Base-by-base conservation (phyloP, 139 green algal genomes). In the Asterochloris erici region DNA sequence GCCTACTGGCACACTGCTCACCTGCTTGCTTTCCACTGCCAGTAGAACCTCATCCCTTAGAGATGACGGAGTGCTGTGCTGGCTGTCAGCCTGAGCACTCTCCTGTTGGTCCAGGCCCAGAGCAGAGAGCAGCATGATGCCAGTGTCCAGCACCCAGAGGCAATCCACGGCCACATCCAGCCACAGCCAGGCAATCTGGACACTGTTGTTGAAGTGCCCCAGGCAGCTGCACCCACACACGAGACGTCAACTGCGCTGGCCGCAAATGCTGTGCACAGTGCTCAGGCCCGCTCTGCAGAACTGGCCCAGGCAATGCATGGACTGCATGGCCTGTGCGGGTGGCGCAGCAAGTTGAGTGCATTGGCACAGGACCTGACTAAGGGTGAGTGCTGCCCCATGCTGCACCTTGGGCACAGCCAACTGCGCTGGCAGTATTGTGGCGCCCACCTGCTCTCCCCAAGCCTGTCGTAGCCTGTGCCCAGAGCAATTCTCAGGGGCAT, bases 81-180 rank as follows among this genome's bases (percentile, higher is more conserved):
- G 76, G 76, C 76, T n/a, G 60, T 21, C 11, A 80, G 60, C 21
- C 24, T 62, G 23, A 70, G 68, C 13, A 62, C 76, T 13, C 28
- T 77, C 68, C 38, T 77, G 68, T 77, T 60, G 54, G 79, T 83
- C 64, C 73, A 83, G 68, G 19, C 14, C 26, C 14, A 77, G 63
- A 29, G 79, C 79, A 19, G 83, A 78, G n/a, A 86, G 60, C 78
- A 86, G 28, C 71, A 79, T 78, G 19, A 86, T 17, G 21, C 74
- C 54, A 10, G 84, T 83, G 83, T 86, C 83, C 19, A 74, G 15
- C 12, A 81, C 16, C 26, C 79, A 86, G 23, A 84, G 63, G 21
- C 79, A 26, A 24, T 86, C 83, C 63, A 77, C 23, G 0, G 66
- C 21, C 17, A 86, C 70, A 21, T 86, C 83, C n/a, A 86, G 19